Evolutionary conservation across 495 filamentous ascomycete species (phyloP), one percentile per base, ranked within the genome.

Genomic region (Hypomontagnella monticulosa): DNA sequence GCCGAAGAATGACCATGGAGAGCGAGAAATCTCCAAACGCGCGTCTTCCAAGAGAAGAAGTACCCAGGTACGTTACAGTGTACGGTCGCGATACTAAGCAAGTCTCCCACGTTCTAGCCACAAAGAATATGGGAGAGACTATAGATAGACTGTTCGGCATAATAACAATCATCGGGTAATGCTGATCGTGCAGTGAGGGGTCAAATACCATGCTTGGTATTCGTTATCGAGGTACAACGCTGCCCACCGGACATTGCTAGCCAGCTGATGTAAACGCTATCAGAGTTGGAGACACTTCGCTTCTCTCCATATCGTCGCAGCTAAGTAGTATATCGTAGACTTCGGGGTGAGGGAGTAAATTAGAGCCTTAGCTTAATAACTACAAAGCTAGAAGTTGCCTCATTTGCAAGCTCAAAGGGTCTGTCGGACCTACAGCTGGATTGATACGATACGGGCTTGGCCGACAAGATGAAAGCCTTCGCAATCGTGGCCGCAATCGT

Each of bases 181-280:
- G 44, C 51, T 50, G 27, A 61, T 61, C 51, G 43, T 42, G 18
- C 47, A 46, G 12, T 61, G 64, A 67, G 57, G 64, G 64, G 64
- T 62, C 41, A 30, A 53, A 38, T 34, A 27, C 15, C 32, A 19
- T 20, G 7, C 42, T 19, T 62, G 34, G 11, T 42, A 27, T 41
- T 37, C 51, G 61, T 57, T 64, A 64, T 38, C 16, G 33, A 37
- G 46, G 52, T 67, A 61, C 64, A 40, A 11, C 11, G 53, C 5
- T 18, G 4, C 20, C 11, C 18, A 33, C 20, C 12, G 14, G 42
- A 41, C 8, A 32, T 44, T 34, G 18, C 2, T n/a, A 19, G 20
- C 9, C 14, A 4, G 4, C 10, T 12, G 2, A 48, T 58, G 57
- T 62, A 61, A 20, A 58, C 36, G 4, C 32, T 62, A 61, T 20